These are phyloP conservation scores for Alternaria rosae DNA, from an alignment of 2,329 filamentous ascomycete genomes.

Conservation along the genomic window DNA sequence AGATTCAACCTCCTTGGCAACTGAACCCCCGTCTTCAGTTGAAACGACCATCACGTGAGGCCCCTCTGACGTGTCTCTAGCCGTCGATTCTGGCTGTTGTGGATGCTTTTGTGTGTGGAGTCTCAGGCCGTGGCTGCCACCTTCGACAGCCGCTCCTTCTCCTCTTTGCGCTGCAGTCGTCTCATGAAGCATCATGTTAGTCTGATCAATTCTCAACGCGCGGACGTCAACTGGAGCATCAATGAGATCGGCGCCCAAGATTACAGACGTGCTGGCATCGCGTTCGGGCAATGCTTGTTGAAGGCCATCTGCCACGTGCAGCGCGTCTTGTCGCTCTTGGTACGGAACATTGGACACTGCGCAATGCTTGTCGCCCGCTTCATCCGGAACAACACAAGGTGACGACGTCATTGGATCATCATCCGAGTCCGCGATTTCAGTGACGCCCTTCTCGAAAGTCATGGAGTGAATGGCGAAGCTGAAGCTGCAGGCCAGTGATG, in stretches of 20 bases:
- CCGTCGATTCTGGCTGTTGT: not conserved
- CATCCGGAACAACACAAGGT: constrained; percentile 22
- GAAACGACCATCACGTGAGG: not conserved
- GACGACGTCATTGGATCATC: constrained; percentile 44
- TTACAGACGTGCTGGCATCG: constrained; percentile 15
- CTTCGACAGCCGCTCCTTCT: not conserved
- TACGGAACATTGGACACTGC: constrained; percentile 12
- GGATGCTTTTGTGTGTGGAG: not conserved
- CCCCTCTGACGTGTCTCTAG: not conserved
- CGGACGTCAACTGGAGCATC: constrained; percentile 19
- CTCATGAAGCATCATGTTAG: constrained; percentile 15
- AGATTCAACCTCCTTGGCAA: not conserved
- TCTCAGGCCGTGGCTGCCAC: not conserved
- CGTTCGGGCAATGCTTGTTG: constrained; percentile 22
- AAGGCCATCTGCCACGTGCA: constrained; percentile 20
- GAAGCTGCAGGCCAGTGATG: not conserved
- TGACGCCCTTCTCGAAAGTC: constrained; percentile 25
- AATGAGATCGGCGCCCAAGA: constrained; percentile 20
- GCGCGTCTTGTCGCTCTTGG: constrained; percentile 32
- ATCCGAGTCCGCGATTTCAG: constrained; percentile 45
- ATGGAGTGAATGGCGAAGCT: constrained; percentile 27
- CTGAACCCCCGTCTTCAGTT: not conserved
- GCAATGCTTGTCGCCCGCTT: constrained; percentile 31
- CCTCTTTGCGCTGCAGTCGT: not conserved
- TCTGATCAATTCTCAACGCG: constrained; percentile 9